Evolutionary conservation across 495 filamentous ascomycete species (phyloP), one percentile per base, ranked within the genome.

Genomic region (Chaetomium cochliodes): DNA sequence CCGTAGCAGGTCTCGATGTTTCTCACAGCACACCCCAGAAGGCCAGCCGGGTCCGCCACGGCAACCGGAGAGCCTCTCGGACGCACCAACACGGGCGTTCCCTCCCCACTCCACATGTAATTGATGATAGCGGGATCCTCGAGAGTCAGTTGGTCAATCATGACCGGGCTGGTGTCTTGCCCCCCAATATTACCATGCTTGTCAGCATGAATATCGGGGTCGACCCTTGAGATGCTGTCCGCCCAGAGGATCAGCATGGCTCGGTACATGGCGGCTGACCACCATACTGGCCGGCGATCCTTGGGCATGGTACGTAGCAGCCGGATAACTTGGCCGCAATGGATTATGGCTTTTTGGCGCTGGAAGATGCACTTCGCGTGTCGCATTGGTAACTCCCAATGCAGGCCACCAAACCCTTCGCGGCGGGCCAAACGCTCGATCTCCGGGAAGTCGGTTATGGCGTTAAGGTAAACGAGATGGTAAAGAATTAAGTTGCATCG

Each of bases 391-490:
- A 81, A 67, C 52, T 84, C 80, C 75, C 78, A 79, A 67, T 78
- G 80, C 5, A 76, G 70, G 7, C 78, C 79, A 60, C 82, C 80
- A 57, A 80, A 73, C 44, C 71, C 76, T 47, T 87, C 84, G 30
- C 78, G 73, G 22, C 86, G 78, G 5, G 85, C 84, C 3, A 87
- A 68, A 0, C 79, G 75, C 72, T 89, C 86, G 42, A 88, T 83
- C 62, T 84, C 82, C 8, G 80, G 75, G 66, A 88, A 85, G 71
- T 83, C 82, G 30, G 82, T 82, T 6, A 85, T 75, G 13, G 81
- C 79, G 67, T 88, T 88, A 42, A 89, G 78, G 33, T 78, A 83
- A 62, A 88, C 83, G 33, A 89, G 78, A 65, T 89, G 86, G 72
- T 83, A 88, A 66, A 89, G 80, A 13, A 84, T 80, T n/a, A 88